Evolutionary conservation across 2,329 filamentous ascomycete genomes (phyloP), one percentile per base, ranked within the genome.

Genomic region (Colletotrichum sp.): DNA sequence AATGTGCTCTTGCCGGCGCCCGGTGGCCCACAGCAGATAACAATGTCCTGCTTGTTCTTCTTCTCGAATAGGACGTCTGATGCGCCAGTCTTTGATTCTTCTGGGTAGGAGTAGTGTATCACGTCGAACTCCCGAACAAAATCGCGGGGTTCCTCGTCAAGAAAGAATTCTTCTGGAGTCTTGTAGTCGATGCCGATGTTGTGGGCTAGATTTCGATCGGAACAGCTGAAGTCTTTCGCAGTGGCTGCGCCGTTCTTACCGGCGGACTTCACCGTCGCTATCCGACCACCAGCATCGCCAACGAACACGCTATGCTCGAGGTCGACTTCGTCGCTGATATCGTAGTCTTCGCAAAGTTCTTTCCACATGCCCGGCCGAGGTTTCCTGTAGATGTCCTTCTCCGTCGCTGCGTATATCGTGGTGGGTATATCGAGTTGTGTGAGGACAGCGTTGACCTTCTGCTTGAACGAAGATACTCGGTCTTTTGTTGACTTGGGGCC

Each of bases 91-190:
- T 70, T 59, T 1, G 73, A 71, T 4, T 78, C 55, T n/a, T 81
- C 80, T 7, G 83, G 77, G 34, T 92, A 86, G 0, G 87, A 85
- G 80, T 93, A 92, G 5, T 87, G 83, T 2, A 85, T 85, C 21
- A 96, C 91, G 77, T 98, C 93, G 79, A 99, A 98, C 1, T 91
- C 87, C 71, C 95, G 89, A 12, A 85, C 84, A 81, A 95, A 97
- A 2, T 92, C 89, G 78, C 92, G 90, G 1, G 94, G 88, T 28
- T 90, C 81, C 79, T 95, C 91, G 3, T 90, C 89, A 1, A 96
- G 90, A 82, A 99, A 99, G 85, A 93, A 98, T 83, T 98, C 96
- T 82, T 99, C 97, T 0, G 97, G 97, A 0, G 96, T 98, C 73
- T 92, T 87, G 83, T 96, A 99, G 14, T 86, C 82, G 78, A 99